Evolutionary conservation across 1,284 basidiomycete genomes (phyloP).

Genomic region (Puccinia sorghi): DNA sequence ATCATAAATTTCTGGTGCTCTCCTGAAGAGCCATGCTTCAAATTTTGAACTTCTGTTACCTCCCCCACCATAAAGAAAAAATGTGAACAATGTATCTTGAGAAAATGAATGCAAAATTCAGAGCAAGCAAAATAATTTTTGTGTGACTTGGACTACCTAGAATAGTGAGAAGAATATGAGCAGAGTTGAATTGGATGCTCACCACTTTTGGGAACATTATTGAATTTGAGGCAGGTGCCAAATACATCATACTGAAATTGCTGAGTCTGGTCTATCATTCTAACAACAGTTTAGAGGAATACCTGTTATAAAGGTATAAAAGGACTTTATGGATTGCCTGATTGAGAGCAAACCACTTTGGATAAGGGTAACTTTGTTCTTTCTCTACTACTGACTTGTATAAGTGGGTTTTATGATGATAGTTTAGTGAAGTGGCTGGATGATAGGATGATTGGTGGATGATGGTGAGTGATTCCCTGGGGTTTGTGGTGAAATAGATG

Average conservation of each 20-base stretch:
- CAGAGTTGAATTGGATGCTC: neutral
- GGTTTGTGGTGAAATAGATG: too few relatives aligned
- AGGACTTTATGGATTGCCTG: too few relatives aligned
- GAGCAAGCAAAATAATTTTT: too few relatives aligned
- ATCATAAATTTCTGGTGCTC: conserved; percentile 28
- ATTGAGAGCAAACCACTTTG: too few relatives aligned
- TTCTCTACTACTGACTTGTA: too few relatives aligned
- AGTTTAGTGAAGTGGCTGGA: too few relatives aligned
- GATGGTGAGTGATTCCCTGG: too few relatives aligned
- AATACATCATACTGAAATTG: conserved; percentile 25
- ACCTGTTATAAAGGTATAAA: too few relatives aligned
- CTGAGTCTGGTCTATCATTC: conserved; percentile 30
- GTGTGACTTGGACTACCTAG: neutral
- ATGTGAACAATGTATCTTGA: conserved; percentile 2
- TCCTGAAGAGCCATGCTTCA: neutral
- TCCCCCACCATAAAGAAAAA: conserved; percentile 15
- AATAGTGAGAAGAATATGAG: neutral
- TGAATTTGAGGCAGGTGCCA: conserved; percentile 16
- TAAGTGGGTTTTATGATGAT: too few relatives aligned
- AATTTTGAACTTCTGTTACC: conserved; percentile 7
- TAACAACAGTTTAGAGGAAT: conserved; percentile 21
- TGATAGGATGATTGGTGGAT: too few relatives aligned
- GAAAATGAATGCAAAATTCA: neutral
- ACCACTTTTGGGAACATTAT: conserved; percentile 20
- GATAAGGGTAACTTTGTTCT: too few relatives aligned